These are phyloP conservation scores for Coemansia aciculifera DNA, from an alignment of 192 early-diverging fungal species.

Conservation along the genomic window DNA sequence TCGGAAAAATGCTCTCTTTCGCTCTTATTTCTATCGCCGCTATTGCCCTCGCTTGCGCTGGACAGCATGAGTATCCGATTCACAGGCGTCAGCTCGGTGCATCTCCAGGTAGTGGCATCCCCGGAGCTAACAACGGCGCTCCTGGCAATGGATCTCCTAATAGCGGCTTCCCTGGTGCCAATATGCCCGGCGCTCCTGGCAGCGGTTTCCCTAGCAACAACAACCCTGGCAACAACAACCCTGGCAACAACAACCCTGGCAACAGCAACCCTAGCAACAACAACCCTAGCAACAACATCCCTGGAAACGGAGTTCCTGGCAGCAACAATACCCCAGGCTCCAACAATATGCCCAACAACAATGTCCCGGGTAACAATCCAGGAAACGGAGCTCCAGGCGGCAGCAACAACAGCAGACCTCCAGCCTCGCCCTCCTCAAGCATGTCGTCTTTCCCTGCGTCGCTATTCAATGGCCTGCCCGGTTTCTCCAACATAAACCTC, in stretches of 20 bases:
- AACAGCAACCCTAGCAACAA: neutral
- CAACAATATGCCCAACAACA: no score
- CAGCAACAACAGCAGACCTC: neutral
- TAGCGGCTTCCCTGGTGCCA: neutral
- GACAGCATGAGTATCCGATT: neutral
- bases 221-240: neutral
- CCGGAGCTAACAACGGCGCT: neutral
- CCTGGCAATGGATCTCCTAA: neutral
- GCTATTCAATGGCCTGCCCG: neutral
- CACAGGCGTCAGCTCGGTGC: neutral
- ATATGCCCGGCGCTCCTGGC: neutral
- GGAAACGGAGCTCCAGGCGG: neutral
- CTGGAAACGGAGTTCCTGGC: neutral
- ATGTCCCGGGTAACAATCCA: neutral
- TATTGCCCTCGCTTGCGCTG: neutral
- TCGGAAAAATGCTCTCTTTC: neutral
- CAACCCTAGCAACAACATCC: neutral
- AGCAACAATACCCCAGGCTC: no score
- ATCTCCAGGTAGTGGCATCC: neutral
- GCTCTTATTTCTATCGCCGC: neutral
- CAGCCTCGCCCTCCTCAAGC: neutral
- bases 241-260: neutral
- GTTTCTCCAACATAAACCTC: constrained; percentile 11
- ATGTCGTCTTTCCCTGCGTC: constrained; percentile 4
- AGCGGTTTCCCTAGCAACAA: neutral